Percentiles rank a stretch among this genome's conserved stretches.
Conservation (phyloP, 1,139 yeast species). For the Pichia sp. region DNA sequence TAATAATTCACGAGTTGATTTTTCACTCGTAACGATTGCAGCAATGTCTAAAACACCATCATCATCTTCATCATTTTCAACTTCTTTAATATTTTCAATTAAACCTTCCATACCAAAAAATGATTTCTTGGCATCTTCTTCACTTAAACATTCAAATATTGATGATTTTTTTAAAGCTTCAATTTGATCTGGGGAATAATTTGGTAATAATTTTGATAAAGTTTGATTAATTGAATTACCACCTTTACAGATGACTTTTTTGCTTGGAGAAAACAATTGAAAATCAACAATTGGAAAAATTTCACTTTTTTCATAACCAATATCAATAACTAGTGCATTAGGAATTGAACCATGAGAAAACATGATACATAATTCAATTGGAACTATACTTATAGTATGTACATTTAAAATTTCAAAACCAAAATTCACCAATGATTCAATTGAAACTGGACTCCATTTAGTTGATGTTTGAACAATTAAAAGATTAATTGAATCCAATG, state of each 20-base stretch:
- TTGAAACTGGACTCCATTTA: slow-evolving; percentile 61
- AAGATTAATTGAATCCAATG: slow-evolving; percentile 46
- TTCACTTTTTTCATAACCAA: slow-evolving; percentile 73
- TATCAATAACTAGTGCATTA: slow-evolving; percentile 66
- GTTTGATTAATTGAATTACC: slow-evolving; percentile 55
- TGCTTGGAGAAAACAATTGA: slow-evolving; percentile 35
- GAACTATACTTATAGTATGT: slow-evolving; percentile 67
- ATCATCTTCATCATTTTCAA: slow-evolving; percentile 35
- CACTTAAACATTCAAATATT: slow-evolving; percentile 74
- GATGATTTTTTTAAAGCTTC: slow-evolving; percentile 70
- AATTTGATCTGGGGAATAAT: slow-evolving; percentile 51
- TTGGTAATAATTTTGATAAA: slow-evolving; percentile 50
- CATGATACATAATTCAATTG: slow-evolving; percentile 62
- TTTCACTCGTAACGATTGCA: slow-evolving; percentile 74
- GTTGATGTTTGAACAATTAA: slow-evolving; percentile 54
- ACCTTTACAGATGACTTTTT: slow-evolving; percentile 54
- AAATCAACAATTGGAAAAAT: slow-evolving; percentile 73
- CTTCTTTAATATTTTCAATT: slow-evolving; percentile 32
- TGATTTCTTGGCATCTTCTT: slow-evolving; percentile 49
- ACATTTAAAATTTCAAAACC: slow-evolving; percentile 69
- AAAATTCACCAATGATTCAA: slow-evolving; percentile 68
- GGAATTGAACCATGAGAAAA: slow-evolving; percentile 55
- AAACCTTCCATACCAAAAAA: slow-evolving; percentile 52
- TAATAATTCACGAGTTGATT: slow-evolving; percentile 54
- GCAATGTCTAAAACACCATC: slow-evolving; percentile 87